A percentile compares a stretch with the other conserved stretches of the same genome.
Evolutionary conservation across 257 asterid species (phyloP).

Genomic region (Petunia secreta): DNA sequence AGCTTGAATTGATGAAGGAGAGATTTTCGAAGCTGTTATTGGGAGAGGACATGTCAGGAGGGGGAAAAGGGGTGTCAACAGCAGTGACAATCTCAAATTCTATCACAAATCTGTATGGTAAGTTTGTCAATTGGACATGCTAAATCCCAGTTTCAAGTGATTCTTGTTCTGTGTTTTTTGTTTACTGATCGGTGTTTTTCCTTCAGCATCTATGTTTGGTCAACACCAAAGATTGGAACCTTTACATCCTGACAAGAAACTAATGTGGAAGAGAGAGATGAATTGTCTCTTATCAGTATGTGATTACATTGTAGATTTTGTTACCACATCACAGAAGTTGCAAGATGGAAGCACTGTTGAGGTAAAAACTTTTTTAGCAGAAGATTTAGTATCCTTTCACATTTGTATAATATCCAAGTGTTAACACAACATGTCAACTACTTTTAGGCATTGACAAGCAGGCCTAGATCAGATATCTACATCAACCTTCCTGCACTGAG

Average conservation of each 20-base stretch:
- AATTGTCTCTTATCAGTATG: conserved; percentile 71
- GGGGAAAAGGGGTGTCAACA: conserved; percentile 84
- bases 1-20: conserved; percentile 91
- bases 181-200: not conserved
- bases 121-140: not conserved
- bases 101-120: conserved; percentile 90
- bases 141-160: not conserved
- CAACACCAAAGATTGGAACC: conserved; percentile 82
- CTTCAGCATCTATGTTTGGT: conserved; percentile 85
- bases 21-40: conserved; percentile 76
- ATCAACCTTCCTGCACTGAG: conserved; percentile 80
- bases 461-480: conserved; percentile 82
- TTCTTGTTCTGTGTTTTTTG: not conserved
- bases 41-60: conserved; percentile 96
- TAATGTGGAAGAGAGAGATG: conserved; percentile 94
- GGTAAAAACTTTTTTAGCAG: conserved; percentile 43
- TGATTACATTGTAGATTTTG: conserved; percentile 73
- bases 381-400: not conserved
- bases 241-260: conserved; percentile 58
- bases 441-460: conserved; percentile 69
- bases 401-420: not conserved
- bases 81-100: conserved; percentile 87
- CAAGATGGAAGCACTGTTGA: conserved; percentile 68
- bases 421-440: conserved; percentile 11
- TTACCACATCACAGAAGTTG: conserved; percentile 55